These are phyloP conservation scores for Aspergillus cavernicola DNA, from an alignment of 495 filamentous ascomycete genomes.

Conservation along the genomic window DNA sequence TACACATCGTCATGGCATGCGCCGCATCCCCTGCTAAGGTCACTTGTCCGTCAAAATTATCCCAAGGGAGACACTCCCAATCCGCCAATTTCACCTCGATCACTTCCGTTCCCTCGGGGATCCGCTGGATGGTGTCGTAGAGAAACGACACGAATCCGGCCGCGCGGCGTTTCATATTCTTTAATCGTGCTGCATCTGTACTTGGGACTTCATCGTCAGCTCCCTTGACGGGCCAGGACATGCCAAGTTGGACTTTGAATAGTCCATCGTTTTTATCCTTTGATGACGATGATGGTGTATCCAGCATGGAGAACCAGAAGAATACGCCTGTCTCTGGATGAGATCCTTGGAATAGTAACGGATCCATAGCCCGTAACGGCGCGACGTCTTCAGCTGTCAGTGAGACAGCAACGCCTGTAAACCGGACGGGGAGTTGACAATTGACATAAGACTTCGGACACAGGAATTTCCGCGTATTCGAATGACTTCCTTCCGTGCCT, in stretches of 20 bases:
- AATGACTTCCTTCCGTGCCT: slow-evolving; percentile 49
- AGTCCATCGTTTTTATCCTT: slow-evolving; percentile 7
- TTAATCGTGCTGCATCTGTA: slow-evolving; percentile 35
- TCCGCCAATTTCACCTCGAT: slow-evolving; percentile 51
- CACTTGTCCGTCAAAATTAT: slow-evolving; percentile 44
- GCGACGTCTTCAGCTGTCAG: slow-evolving; percentile 30
- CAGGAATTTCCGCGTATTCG: slow-evolving; percentile 38
- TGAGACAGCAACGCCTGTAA: slow-evolving; percentile 28
- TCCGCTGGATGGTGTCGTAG: slow-evolving; percentile 30
- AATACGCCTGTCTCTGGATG: slow-evolving; percentile 51
- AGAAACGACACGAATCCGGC: slow-evolving; percentile 52
- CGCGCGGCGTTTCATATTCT: slow-evolving; percentile 49
- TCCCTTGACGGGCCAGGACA: slow-evolving; percentile 30
- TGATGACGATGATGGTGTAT: slow-evolving; percentile 26
- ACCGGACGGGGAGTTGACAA: slow-evolving; percentile 18
- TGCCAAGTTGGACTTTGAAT: slow-evolving; percentile 26
- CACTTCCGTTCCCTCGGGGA: slow-evolving; percentile 42
- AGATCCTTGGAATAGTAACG: slow-evolving; percentile 56
- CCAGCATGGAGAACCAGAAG: slow-evolving; percentile 48
- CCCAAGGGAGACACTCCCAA: slow-evolving; percentile 41
- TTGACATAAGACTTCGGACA: slow-evolving; percentile 25
- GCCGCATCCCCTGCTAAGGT: slow-evolving; percentile 58
- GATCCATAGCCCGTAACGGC: slow-evolving; percentile 48
- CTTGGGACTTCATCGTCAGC: slow-evolving; percentile 30
- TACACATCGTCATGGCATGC: slow-evolving; percentile 62